phyloP scores from a whole-genome alignment of 2,329 filamentous ascomycete genomes.

The Diatrype stigma region DNA sequence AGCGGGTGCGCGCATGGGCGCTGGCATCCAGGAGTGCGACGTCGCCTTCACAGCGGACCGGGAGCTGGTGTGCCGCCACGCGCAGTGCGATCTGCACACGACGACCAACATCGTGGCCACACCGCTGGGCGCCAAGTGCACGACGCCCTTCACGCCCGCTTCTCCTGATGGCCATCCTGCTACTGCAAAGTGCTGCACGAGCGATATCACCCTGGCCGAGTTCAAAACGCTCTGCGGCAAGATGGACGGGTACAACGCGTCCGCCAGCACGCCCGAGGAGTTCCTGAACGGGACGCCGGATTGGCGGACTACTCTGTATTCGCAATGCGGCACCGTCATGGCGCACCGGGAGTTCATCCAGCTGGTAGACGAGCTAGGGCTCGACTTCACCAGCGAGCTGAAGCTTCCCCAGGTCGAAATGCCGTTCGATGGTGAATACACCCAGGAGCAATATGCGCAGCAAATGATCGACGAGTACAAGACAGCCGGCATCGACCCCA shows the following conservation, averaged over 20 bases:
- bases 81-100: conserved; percentile 63
- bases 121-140: conserved; percentile 61
- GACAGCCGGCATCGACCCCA: conserved; percentile 45
- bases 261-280: conserved; percentile 52
- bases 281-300: conserved; percentile 55
- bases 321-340: conserved; percentile 59
- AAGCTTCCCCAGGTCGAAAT: conserved; percentile 67
- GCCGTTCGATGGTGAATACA: conserved; percentile 63
- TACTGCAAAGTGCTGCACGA: conserved; percentile 65
- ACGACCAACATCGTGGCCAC: conserved; percentile 64
- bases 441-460: conserved; percentile 60
- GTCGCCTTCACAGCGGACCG: conserved; percentile 62
- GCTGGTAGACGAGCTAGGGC: conserved; percentile 52
- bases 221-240: conserved; percentile 66
- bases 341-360: conserved; percentile 59
- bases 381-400: conserved; percentile 63
- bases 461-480: conserved; percentile 61
- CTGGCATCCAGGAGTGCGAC: conserved; percentile 64
- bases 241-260: conserved; percentile 61
- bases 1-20: conserved; percentile 63
- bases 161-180: conserved; percentile 48
- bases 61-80: conserved; percentile 64
- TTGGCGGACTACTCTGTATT: conserved; percentile 64
- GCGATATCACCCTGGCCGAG: conserved; percentile 64
- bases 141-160: conserved; percentile 55